Base-by-base conservation (phyloP, 805 yeast genomes). In the Suhomyces sp. region DNA sequence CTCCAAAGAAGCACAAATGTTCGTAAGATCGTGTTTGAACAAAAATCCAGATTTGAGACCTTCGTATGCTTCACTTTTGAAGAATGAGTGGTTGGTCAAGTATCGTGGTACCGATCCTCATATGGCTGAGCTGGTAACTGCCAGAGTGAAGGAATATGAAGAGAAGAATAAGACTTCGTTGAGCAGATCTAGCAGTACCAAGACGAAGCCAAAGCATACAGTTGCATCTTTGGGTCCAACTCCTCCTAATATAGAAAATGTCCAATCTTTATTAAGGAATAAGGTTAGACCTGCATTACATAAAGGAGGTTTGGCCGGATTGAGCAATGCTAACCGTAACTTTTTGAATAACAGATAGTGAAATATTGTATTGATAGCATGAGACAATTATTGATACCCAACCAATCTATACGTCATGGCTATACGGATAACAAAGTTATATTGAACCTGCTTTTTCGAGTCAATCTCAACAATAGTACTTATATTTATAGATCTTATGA, bases 41-140 rank as follows among this genome's bases (percentile, higher is more conserved):
- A 93, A 91, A 62, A 75, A 76, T 36, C 95, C 98, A 1, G 76
- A 77, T 19, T 65, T 76, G 41, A 76, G 98, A 47, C 96, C 97
- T 12, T 76, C 81, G 3, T 93, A 93, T 56, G 75, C 79, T 2
- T 74, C 81, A 34, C 71, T 93, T 37, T 64, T 90, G 35, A 68
- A 75, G 22, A 95, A 87, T 54, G 93, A 93, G 3, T 93, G 98
- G 98, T 64, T 93, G 40, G 56, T 66, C 19, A 72, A 69, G 44
- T 72, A 73, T 48, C 54, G 72, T 34, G 65, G 69, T 6, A 45
- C 42, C 26, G 59, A 59, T 15, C 60, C 64, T 13, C 54, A 54
- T 27, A 52, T 65, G 43, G 60, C 47, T 21, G 57, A 48, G 21
- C 46, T 55, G 37, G 68, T 65, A 15, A 53, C 45, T 15, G 42